phyloP scores from a whole-genome alignment of 2,329 filamentous ascomycete genomes.

The Alternaria conjuncta region DNA sequence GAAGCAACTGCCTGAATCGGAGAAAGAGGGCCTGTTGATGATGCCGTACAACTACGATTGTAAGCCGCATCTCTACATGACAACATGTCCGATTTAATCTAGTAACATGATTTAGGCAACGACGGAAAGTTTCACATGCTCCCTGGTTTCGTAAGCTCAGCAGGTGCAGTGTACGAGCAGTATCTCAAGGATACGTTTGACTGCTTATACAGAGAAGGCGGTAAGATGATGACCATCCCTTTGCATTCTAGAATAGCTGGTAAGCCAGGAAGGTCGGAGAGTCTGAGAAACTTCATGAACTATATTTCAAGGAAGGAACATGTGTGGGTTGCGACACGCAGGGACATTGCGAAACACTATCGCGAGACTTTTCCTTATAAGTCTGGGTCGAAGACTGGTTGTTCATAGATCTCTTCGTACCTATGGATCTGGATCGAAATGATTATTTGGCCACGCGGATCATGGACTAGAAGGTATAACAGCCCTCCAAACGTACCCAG shows the following conservation, averaged over 20 bases:
- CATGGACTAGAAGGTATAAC: not conserved
- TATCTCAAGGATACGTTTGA: constrained; percentile 62
- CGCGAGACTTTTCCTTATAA: constrained; percentile 56
- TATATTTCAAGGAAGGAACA: constrained; percentile 60
- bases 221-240: constrained; percentile 63
- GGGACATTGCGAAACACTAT: constrained; percentile 60
- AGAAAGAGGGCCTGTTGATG: constrained; percentile 61
- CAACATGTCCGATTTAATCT: constrained; percentile 27
- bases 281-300: constrained; percentile 60
- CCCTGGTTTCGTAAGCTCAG: constrained; percentile 51
- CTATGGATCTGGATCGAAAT: not conserved
- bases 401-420: not conserved
- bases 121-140: constrained; percentile 50
- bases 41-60: constrained; percentile 63
- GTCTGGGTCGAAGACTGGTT: constrained; percentile 21
- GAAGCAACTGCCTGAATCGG: constrained; percentile 48
- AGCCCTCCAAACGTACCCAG: not conserved
- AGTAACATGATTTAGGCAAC: constrained; percentile 41
- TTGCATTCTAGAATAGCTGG: constrained; percentile 61
- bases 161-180: constrained; percentile 49
- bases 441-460: not conserved
- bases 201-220: constrained; percentile 60
- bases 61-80: constrained; percentile 42
- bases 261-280: constrained; percentile 59
- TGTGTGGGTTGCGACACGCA: constrained; percentile 62